Evolutionary conservation across 495 filamentous ascomycete genomes (phyloP).

Genomic region (Parathielavia hyrcaniae): DNA sequence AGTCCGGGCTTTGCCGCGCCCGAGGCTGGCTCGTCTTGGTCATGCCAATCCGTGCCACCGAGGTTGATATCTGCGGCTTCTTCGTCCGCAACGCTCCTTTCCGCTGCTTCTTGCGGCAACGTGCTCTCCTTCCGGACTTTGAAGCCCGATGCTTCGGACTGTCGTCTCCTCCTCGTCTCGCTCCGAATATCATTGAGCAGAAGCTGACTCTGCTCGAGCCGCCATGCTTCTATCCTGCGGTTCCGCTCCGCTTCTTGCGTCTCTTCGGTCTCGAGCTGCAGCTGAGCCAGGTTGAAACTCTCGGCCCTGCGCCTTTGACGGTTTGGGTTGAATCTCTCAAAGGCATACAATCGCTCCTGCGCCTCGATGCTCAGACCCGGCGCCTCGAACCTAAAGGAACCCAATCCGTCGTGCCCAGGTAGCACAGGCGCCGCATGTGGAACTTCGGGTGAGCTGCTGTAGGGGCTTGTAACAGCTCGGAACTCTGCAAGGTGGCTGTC

Average conservation of each 20-base stretch:
- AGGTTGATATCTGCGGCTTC: slow-evolving; percentile 32
- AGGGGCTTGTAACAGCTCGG: slow-evolving; percentile 54
- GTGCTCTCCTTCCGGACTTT: slow-evolving; percentile 13
- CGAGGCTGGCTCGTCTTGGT: slow-evolving; percentile 33
- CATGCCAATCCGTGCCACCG: slow-evolving; percentile 36
- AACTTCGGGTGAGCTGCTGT: slow-evolving; percentile 33
- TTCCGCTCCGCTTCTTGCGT: slow-evolving; percentile 61
- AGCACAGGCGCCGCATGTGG: slow-evolving; percentile 53
- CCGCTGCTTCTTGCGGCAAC: slow-evolving; percentile 18
- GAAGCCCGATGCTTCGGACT: slow-evolving; percentile 31
- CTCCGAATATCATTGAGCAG: slow-evolving; percentile 83
- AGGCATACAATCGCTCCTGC: slow-evolving; percentile 78
- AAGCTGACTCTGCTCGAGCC: slow-evolving; percentile 79
- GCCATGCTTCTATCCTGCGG: slow-evolving; percentile 82
- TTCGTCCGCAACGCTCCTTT: slow-evolving; percentile 27
- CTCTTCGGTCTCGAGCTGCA: slow-evolving; percentile 54
- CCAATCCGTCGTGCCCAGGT: slow-evolving; percentile 86
- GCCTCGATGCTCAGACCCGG: slow-evolving; percentile 42
- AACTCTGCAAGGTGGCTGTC: slow-evolving; percentile 87
- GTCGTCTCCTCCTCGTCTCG: slow-evolving; percentile 62
- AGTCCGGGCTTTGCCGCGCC: slow-evolving; percentile 54
- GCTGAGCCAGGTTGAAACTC: slow-evolving; percentile 47
- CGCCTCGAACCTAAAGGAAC: slow-evolving; percentile 58
- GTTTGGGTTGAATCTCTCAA: slow-evolving; percentile 72
- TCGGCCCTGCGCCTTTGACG: slow-evolving; percentile 62